Evolutionary conservation across 1,139 yeast species (phyloP).

Genomic region (Zhuliangozyma parablackwelliae): DNA sequence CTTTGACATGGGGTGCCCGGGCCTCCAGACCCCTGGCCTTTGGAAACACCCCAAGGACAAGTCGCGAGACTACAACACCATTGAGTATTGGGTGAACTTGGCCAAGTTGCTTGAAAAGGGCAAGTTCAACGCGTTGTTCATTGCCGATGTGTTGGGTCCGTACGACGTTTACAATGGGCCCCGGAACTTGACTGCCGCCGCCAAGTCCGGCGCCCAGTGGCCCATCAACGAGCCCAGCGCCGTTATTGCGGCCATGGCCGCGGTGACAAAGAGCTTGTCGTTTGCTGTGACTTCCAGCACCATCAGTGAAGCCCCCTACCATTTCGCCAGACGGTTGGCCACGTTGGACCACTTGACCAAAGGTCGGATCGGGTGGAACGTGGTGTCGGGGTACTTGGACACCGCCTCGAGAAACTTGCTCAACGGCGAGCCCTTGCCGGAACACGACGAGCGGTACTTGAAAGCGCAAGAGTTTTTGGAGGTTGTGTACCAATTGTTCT

Average conservation of each 20-base stretch:
- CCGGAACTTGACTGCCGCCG: slow-evolving; percentile 28
- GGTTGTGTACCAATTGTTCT: slow-evolving; percentile 34
- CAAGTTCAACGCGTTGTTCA: slow-evolving; percentile 38
- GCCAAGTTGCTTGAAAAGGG: slow-evolving; percentile 43
- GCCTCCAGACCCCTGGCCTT: slow-evolving; percentile 33
- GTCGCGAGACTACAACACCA: slow-evolving; percentile 27
- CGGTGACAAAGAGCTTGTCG: slow-evolving; percentile 34
- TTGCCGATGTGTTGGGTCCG: slow-evolving; percentile 44
- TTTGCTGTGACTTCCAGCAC: slow-evolving; percentile 41
- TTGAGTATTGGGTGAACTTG: slow-evolving; percentile 42
- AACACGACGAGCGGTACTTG: slow-evolving; percentile 36
- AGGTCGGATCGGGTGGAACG: slow-evolving; percentile 45
- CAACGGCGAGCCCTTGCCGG: slow-evolving; percentile 31
- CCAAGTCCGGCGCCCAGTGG: slow-evolving; percentile 37
- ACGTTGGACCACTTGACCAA: slow-evolving; percentile 39
- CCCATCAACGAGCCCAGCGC: slow-evolving; percentile 38
- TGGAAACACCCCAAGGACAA: slow-evolving; percentile 42
- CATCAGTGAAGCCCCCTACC: slow-evolving; percentile 42
- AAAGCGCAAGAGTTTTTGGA: slow-evolving; percentile 41
- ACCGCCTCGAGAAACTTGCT: slow-evolving; percentile 37
- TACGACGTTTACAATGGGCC: slow-evolving; percentile 41
- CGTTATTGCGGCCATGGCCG: slow-evolving; percentile 38
- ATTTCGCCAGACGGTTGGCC: slow-evolving; percentile 40
- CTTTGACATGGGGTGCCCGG: slow-evolving; percentile 35
- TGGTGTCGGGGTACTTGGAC: slow-evolving; percentile 37